phyloP scores from a whole-genome alignment of 2,329 filamentous ascomycete species.

The Hirsutella thompsonii region DNA sequence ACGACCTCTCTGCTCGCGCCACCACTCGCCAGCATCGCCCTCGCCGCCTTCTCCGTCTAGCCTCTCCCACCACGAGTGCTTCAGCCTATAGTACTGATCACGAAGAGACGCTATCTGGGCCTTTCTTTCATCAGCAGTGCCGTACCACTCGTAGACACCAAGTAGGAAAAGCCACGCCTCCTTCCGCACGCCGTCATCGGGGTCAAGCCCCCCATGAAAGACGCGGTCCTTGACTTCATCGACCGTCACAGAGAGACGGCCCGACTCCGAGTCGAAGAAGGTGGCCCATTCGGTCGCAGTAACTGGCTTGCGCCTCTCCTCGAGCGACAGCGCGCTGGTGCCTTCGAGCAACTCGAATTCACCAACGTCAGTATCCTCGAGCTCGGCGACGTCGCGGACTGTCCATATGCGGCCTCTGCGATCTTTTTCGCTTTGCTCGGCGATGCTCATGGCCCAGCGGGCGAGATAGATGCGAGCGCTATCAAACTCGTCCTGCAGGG shows the following conservation, averaged over 20 bases:
- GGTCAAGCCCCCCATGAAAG: slow-evolving; percentile 83
- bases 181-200: slow-evolving; percentile 85
- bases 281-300: slow-evolving; percentile 79
- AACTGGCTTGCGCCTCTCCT: slow-evolving; percentile 65
- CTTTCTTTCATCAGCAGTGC: slow-evolving; percentile 71
- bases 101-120: slow-evolving; percentile 72
- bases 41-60: slow-evolving; percentile 73
- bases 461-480: slow-evolving; percentile 89
- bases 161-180: slow-evolving; percentile 94
- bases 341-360: slow-evolving; percentile 92
- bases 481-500: slow-evolving; percentile 91
- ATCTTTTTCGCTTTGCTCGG: slow-evolving; percentile 89
- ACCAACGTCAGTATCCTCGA: slow-evolving; percentile 88
- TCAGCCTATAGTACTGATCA: slow-evolving; percentile 88
- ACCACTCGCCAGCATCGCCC: slow-evolving; percentile 81
- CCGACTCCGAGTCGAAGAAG: slow-evolving; percentile 69
- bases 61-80: slow-evolving; percentile 92
- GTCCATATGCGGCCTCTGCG: slow-evolving; percentile 83
- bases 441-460: slow-evolving; percentile 96
- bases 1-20: slow-evolving; percentile 83
- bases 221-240: slow-evolving; percentile 96
- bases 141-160: slow-evolving; percentile 88
- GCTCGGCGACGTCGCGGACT: slow-evolving; percentile 78
- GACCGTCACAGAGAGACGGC: slow-evolving; percentile 63
- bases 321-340: slow-evolving; percentile 56